These are phyloP conservation scores for Cercophora samala DNA, from an alignment of 495 filamentous ascomycete species.

Conservation along the genomic window DNA sequence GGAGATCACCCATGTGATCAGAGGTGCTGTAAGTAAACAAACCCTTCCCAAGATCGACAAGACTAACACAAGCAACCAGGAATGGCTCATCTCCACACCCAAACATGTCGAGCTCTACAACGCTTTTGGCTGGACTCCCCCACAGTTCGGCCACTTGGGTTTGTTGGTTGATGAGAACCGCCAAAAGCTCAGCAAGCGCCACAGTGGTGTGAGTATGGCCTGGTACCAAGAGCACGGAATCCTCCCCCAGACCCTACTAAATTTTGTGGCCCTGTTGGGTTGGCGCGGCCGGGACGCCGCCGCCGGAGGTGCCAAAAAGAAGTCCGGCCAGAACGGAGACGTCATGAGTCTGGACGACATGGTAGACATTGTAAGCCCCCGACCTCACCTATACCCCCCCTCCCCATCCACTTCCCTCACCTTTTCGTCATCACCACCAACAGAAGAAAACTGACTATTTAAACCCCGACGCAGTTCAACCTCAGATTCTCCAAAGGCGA, in stretches of 20 bases:
- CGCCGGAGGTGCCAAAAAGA: conserved; percentile 31
- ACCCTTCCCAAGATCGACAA: neutral
- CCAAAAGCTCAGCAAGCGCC: conserved; percentile 89
- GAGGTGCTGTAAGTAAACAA: conserved; percentile 62
- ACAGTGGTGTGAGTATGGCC: conserved; percentile 64
- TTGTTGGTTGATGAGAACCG: conserved; percentile 70
- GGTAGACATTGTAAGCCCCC: conserved; percentile 55
- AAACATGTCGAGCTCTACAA: conserved; percentile 83
- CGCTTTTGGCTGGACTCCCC: conserved; percentile 84
- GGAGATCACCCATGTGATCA: conserved; percentile 92
- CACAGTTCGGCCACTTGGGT: conserved; percentile 83
- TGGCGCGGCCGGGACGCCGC: conserved; percentile 48
- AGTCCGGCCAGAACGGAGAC: conserved; percentile 50
- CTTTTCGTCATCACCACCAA: neutral
- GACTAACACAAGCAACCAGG: conserved; percentile 36
- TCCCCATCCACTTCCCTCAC: neutral
- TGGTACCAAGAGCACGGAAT: conserved; percentile 65
- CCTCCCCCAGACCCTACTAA: conserved; percentile 70
- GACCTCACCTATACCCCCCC: neutral
- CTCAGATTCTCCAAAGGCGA: conserved; percentile 86
- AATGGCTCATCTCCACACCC: conserved; percentile 94
- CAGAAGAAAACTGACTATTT: neutral
- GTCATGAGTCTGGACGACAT: conserved; percentile 69
- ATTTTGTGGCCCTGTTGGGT: conserved; percentile 81
- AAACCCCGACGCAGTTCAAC: conserved; percentile 53